A percentile compares a stretch with the other conserved stretches of the same genome.
Conservation (phyloP, 148 eudicot genomes). For the Linanthus parryae region DNA sequence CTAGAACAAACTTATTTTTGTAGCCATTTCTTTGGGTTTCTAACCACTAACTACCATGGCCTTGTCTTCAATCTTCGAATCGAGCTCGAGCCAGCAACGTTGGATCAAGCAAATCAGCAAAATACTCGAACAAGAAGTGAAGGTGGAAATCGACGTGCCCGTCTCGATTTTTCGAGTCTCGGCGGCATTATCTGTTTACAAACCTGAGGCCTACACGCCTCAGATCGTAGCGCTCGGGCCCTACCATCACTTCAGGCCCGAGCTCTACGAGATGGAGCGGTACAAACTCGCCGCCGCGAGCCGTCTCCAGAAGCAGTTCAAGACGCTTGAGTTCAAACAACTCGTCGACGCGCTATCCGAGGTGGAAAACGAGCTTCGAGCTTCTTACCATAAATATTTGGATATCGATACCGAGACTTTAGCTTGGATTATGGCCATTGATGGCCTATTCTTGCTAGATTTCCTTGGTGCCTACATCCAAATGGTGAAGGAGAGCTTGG, state of each 20-base stretch:
- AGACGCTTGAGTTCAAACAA: slow-evolving; percentile 3
- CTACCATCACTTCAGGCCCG: slow-evolving; percentile 34
- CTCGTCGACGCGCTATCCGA: slow-evolving; percentile 10
- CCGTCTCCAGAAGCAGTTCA: slow-evolving; percentile 8
- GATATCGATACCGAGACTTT: slow-evolving; percentile 17
- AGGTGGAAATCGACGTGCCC: slow-evolving; percentile 20
- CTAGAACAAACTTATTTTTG: no score
- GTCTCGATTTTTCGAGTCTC: slow-evolving; percentile 40
- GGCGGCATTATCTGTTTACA: slow-evolving; percentile 10
- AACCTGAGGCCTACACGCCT: slow-evolving; percentile 35
- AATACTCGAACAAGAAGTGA: slow-evolving; percentile 16
- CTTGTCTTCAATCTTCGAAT: slow-evolving; percentile 3
- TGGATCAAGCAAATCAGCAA: slow-evolving; percentile 9
- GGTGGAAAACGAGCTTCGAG: slow-evolving; percentile 16
- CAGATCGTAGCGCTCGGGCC: slow-evolving; percentile 39
- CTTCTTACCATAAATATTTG: slow-evolving; percentile 26
- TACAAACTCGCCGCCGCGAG: slow-evolving; percentile 29
- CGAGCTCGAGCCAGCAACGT: slow-evolving; percentile 5
- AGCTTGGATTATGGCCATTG: slow-evolving; percentile 38
- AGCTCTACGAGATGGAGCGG: slow-evolving; percentile 33
- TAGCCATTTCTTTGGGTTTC: no score
- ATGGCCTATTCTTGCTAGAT: slow-evolving; percentile 27
- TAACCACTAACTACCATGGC: no score
- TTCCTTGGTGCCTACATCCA: slow-evolving; percentile 16
- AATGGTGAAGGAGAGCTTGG: neutral